These are phyloP conservation scores for Leptographium radiaticola DNA, from an alignment of 2,329 filamentous ascomycete genomes.

Conservation along the genomic window DNA sequence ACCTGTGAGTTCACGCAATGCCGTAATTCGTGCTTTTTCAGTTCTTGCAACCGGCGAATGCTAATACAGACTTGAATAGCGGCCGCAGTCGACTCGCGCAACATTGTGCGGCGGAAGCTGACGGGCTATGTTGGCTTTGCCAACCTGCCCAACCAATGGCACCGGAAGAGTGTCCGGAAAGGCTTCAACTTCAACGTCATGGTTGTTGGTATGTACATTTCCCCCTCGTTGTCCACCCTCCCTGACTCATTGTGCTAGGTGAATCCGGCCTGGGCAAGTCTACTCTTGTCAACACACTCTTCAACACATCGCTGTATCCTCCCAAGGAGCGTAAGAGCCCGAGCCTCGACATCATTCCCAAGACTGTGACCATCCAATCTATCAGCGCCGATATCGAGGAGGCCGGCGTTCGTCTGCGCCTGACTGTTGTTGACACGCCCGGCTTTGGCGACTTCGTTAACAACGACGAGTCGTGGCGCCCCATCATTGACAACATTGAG, in stretches of 20 bases:
- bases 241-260: constrained; percentile 39
- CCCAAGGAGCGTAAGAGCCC: constrained; percentile 97
- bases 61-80: constrained; percentile 1
- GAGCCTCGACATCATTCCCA: constrained; percentile 94
- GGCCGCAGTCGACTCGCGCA: constrained; percentile 60
- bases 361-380: constrained; percentile 90
- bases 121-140: constrained; percentile 98
- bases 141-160: constrained; percentile 98
- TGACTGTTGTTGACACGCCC: constrained; percentile 95
- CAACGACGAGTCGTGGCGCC: constrained; percentile 98
- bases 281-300: constrained; percentile 95
- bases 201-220: constrained; percentile 74
- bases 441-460: constrained; percentile 99
- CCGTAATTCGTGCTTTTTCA: not conserved
- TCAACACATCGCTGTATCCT: constrained; percentile 98
- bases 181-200: constrained; percentile 99
- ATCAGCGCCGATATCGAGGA: constrained; percentile 97
- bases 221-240: not conserved
- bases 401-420: constrained; percentile 86
- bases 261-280: constrained; percentile 99
- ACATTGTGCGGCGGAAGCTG: constrained; percentile 96
- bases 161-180: constrained; percentile 99
- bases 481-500: constrained; percentile 99
- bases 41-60: not conserved
- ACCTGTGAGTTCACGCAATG: not conserved